Percentiles rank a stretch among this genome's conserved stretches.
Evolutionary conservation across 345 rosid genomes (phyloP).

Genomic region (Kernera saxatilis): DNA sequence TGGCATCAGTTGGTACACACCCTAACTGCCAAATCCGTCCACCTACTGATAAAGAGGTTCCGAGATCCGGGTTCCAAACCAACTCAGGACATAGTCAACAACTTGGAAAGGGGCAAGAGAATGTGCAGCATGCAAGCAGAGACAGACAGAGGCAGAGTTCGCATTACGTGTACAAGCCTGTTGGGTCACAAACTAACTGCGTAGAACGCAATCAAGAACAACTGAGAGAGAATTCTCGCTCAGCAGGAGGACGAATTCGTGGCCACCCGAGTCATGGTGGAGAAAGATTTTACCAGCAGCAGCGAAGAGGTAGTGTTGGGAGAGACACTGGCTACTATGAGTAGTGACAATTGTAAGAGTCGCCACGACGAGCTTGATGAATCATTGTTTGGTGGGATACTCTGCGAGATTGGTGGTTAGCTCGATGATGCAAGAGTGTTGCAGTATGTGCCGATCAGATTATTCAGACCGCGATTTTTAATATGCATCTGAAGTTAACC

Average conservation of each 20-base stretch:
- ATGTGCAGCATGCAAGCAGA: too few relatives aligned
- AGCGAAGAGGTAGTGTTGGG: slow-evolving; percentile 35
- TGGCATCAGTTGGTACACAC: slow-evolving; percentile 24
- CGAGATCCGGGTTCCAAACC: slow-evolving; percentile 40
- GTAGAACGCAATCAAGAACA: slow-evolving; percentile 36
- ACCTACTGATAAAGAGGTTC: slow-evolving; percentile 24
- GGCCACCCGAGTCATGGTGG: slow-evolving; percentile 61
- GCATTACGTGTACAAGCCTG: slow-evolving; percentile 67
- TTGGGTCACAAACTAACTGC: slow-evolving; percentile 34
- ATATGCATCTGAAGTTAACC: too few relatives aligned
- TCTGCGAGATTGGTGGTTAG: too few relatives aligned
- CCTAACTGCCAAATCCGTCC: slow-evolving; percentile 24
- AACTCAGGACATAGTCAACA: slow-evolving; percentile 48
- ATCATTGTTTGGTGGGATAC: too few relatives aligned
- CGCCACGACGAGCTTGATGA: too few relatives aligned
- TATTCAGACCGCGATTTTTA: too few relatives aligned
- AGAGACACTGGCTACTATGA: too few relatives aligned
- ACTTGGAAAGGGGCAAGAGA: slow-evolving; percentile 46
- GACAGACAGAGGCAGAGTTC: slow-evolving; percentile 47
- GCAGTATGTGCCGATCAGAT: too few relatives aligned
- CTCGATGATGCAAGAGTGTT: too few relatives aligned
- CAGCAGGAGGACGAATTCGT: slow-evolving; percentile 34
- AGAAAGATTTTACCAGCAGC: slow-evolving; percentile 36
- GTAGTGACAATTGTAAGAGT: too few relatives aligned
- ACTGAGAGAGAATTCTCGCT: slow-evolving; percentile 41